Conservation (phyloP, 208 protist species). For the Leishmania aethiopica region DNA sequence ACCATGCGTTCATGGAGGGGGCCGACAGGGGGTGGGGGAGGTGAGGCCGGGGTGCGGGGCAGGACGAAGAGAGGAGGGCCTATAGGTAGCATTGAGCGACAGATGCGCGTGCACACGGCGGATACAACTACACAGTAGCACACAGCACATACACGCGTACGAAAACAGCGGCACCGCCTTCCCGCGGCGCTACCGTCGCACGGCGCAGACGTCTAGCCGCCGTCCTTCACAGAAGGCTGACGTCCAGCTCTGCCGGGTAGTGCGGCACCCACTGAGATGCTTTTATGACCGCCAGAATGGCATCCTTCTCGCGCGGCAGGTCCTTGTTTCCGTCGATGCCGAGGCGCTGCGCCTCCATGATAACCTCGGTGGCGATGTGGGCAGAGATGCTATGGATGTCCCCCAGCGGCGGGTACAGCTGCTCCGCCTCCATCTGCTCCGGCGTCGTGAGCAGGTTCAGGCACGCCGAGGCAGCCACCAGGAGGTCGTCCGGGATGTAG, state of each 20-base stretch:
- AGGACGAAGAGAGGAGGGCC: background rate
- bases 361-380: slow-evolving; percentile 70
- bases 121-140: background rate
- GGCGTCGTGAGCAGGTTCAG: slow-evolving; percentile 66
- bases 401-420: slow-evolving; percentile 73
- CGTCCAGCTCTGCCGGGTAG: slow-evolving; percentile 53
- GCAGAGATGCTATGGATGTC: slow-evolving; percentile 83
- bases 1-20: background rate
- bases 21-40: background rate
- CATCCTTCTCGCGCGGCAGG: slow-evolving; percentile 52
- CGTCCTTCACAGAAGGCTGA: slow-evolving; percentile 6
- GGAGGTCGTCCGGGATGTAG: slow-evolving; percentile 88
- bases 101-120: background rate
- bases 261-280: slow-evolving; percentile 67
- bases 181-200: background rate
- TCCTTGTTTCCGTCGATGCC: slow-evolving; percentile 54
- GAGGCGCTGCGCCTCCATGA: slow-evolving; percentile 66
- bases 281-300: slow-evolving; percentile 49
- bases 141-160: background rate
- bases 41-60: background rate
- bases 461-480: slow-evolving; percentile 81
- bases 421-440: slow-evolving; percentile 46
- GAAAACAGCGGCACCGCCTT: background rate
- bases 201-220: too few relatives aligned
- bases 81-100: background rate